Conservation (phyloP, 805 yeast species). For the Ogataea henricii region DNA sequence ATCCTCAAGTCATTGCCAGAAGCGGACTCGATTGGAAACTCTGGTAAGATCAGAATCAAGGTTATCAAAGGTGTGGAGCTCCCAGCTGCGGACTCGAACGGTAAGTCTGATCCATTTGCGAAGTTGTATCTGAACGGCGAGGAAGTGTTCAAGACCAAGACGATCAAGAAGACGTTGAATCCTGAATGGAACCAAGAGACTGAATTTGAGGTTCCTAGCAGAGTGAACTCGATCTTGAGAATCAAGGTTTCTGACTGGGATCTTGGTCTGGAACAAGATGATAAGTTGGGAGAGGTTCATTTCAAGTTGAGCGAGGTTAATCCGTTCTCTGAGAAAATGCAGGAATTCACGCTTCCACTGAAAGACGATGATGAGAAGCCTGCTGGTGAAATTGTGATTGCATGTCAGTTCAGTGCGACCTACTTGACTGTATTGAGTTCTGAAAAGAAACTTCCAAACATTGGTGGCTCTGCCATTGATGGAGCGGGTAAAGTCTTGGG, state of each 20-base stretch:
- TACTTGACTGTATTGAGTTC: slow-evolving; percentile 50
- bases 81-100: slow-evolving; percentile 85
- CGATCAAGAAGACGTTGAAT: slow-evolving; percentile 79
- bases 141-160: slow-evolving; percentile 71
- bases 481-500: slow-evolving; percentile 51
- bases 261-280: slow-evolving; percentile 85
- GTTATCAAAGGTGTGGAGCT: slow-evolving; percentile 66
- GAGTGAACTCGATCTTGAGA: slow-evolving; percentile 58
- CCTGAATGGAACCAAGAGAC: slow-evolving; percentile 88
- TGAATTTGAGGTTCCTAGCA: slow-evolving; percentile 55
- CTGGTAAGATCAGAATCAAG: slow-evolving; percentile 67
- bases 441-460: slow-evolving; percentile 42
- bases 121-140: slow-evolving; percentile 67
- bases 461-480: slow-evolving; percentile 42
- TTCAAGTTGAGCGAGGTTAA: slow-evolving; percentile 62
- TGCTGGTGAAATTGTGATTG: slow-evolving; percentile 66
- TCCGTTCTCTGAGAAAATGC: slow-evolving; percentile 49
- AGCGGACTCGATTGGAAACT: slow-evolving; percentile 71
- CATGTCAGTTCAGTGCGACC: slow-evolving; percentile 67
- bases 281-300: slow-evolving; percentile 66
- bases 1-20: slow-evolving; percentile 61
- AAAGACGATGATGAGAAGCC: slow-evolving; percentile 50
- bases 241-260: slow-evolving; percentile 87
- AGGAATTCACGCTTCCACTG: slow-evolving; percentile 53
- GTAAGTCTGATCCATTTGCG: slow-evolving; percentile 91